Percentiles rank a stretch among this genome's conserved stretches.
These are phyloP conservation scores for Zea luxurians DNA, from an alignment of 176 grass and related monocot genomes.

Conservation along the genomic window DNA sequence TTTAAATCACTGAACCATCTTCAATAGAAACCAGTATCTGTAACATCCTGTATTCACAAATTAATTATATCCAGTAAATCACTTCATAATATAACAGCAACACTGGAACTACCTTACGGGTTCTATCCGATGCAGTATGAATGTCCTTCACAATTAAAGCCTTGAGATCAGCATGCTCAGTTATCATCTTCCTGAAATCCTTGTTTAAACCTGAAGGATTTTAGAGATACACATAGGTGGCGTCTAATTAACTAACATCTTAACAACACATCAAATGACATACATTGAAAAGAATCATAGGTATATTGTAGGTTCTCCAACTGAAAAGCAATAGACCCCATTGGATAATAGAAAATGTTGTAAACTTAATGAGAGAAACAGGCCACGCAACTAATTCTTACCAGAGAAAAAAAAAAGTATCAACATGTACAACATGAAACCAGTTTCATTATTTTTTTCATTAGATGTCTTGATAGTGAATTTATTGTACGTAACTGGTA, in stretches of 20 bases:
- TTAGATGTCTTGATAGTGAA: not conserved
- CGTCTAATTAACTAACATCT: conserved; percentile 15
- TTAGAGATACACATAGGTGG: not conserved
- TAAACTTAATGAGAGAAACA: conserved; percentile 13
- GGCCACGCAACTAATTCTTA: not conserved
- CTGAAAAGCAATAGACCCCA: not conserved
- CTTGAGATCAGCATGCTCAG: conserved; percentile 64
- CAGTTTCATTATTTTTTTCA: not conserved
- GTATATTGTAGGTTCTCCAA: not conserved
- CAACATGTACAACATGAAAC: not conserved
- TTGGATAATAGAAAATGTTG: not conserved
- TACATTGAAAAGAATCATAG: conserved; percentile 11
- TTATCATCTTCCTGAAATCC: conserved; percentile 86
- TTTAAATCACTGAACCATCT: conserved; percentile 86
- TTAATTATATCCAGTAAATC: conserved; percentile 55
- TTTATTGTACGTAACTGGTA: not conserved
- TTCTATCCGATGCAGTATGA: conserved; percentile 73
- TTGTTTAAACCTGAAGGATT: conserved; percentile 79
- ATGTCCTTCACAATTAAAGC: conserved; percentile 82
- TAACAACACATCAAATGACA: not conserved
- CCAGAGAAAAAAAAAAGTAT: not conserved
- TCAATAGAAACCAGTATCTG: conserved; percentile 92
- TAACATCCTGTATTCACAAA: conserved; percentile 64
- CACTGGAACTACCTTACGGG: conserved; percentile 67
- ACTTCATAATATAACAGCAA: conserved; percentile 25